phyloP scores from a whole-genome alignment of 306 rosid genomes.

The Ormosia semicastrata region DNA sequence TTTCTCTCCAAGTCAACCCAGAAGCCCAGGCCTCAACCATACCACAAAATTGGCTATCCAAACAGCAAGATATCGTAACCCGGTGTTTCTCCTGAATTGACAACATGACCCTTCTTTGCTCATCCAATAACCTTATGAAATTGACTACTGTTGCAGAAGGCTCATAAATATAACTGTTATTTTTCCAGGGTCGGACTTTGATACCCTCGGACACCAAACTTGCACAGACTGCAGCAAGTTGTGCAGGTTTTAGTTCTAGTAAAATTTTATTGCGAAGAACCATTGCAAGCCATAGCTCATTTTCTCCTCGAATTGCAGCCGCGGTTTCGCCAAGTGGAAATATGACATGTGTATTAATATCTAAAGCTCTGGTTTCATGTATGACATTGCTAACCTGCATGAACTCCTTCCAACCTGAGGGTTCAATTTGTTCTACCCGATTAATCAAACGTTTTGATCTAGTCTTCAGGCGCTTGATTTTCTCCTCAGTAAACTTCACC shows the following conservation, averaged over 20 bases:
- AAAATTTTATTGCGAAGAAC: conserved; percentile 78
- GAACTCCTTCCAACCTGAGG: conserved; percentile 99
- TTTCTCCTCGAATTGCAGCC: conserved; percentile 92
- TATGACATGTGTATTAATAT: conserved; percentile 63
- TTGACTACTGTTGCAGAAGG: conserved; percentile 59
- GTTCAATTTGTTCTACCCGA: conserved; percentile 89
- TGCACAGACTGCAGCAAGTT: conserved; percentile 81
- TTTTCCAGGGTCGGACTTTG: conserved; percentile 81
- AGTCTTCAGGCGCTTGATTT: conserved; percentile 73
- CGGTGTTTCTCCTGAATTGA: conserved; percentile 80
- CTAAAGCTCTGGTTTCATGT: conserved; percentile 80
- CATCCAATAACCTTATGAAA: conserved; percentile 51
- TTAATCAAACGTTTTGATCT: conserved; percentile 74
- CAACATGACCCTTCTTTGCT: conserved; percentile 56
- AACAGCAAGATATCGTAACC: conserved; percentile 59
- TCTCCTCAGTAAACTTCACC: conserved; percentile 65
- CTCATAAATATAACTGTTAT: conserved; percentile 74
- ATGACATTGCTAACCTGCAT: conserved; percentile 91
- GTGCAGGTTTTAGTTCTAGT: conserved; percentile 69
- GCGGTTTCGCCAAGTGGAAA: conserved; percentile 96
- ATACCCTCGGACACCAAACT: conserved; percentile 91
- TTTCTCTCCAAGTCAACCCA: conserved; percentile 91
- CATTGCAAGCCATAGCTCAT: conserved; percentile 97
- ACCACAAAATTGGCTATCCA: conserved; percentile 90
- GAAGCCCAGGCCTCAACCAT: conserved; percentile 99